Evolutionary conservation across 116 monocot species (phyloP).

Genomic region (Cymodocea nodosa): DNA sequence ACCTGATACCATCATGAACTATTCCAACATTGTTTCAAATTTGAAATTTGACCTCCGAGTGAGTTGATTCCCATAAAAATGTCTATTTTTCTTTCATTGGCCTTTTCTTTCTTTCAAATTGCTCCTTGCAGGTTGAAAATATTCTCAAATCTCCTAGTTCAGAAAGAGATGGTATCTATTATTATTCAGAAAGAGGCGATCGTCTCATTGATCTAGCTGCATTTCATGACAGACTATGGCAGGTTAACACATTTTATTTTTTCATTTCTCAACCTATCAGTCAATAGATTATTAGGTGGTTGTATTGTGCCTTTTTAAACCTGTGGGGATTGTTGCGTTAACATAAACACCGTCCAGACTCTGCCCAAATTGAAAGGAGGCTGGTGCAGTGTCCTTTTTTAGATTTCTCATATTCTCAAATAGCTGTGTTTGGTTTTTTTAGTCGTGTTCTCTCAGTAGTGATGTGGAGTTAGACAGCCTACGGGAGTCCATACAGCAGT

Average conservation of each 20-base stretch:
- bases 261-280: not conserved
- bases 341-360: too few relatives aligned
- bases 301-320: not conserved
- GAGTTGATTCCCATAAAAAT: not conserved
- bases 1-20: constrained; percentile 51
- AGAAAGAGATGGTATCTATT: constrained; percentile 72
- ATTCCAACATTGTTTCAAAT: constrained; percentile 41
- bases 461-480: constrained; percentile 36
- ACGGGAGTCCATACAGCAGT: constrained; percentile 57
- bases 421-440: constrained; percentile 16
- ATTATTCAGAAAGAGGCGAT: constrained; percentile 88
- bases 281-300: not conserved
- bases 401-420: not conserved
- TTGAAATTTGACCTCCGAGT: constrained; percentile 54
- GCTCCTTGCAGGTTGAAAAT: constrained; percentile 52
- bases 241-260: constrained; percentile 20
- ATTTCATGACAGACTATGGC: constrained; percentile 67
- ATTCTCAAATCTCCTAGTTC: constrained; percentile 61
- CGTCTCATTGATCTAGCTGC: constrained; percentile 80
- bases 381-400: too few relatives aligned
- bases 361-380: too few relatives aligned
- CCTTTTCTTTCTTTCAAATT: constrained; percentile 2
- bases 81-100: not conserved
- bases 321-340: not conserved
- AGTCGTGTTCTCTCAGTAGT: constrained; percentile 21